A percentile compares a stretch with the other conserved stretches of the same genome.
phyloP scores from a whole-genome alignment of 1,284 basidiomycete genomes.

The Tremellales sp. region DNA sequence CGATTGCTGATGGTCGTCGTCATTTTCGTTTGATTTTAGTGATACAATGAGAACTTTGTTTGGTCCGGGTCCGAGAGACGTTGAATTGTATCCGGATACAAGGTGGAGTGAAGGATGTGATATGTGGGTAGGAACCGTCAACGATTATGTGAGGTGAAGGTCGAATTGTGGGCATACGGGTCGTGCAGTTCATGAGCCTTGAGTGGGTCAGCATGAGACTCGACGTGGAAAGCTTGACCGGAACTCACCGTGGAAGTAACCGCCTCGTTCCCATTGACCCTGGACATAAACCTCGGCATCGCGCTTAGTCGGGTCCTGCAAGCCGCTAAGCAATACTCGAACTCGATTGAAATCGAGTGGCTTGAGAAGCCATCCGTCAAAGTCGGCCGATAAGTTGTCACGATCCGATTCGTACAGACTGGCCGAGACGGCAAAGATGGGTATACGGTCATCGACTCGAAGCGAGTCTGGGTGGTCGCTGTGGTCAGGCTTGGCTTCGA shows the following conservation, averaged over 20 bases:
- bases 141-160: no score
- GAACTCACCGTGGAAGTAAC: conserved; percentile 55
- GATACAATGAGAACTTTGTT: no score
- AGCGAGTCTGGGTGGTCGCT: neutral
- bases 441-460: conserved; percentile 64
- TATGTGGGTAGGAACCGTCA: no score
- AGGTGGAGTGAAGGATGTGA: no score
- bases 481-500: conserved; percentile 51
- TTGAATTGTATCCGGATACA: no score
- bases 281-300: conserved; percentile 57
- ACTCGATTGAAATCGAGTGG: conserved; percentile 73
- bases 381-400: conserved; percentile 58
- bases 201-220: no score
- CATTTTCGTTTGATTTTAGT: no score
- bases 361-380: conserved; percentile 85
- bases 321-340: conserved; percentile 58
- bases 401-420: conserved; percentile 65
- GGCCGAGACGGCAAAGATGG: conserved; percentile 79
- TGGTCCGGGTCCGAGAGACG: no score
- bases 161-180: no score
- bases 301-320: conserved; percentile 57
- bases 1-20: no score
- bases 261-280: conserved; percentile 68
- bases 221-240: no score
- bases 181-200: no score